Conservation (phyloP, 1,284 basidiomycete genomes). For the Lentinus polychrous region DNA sequence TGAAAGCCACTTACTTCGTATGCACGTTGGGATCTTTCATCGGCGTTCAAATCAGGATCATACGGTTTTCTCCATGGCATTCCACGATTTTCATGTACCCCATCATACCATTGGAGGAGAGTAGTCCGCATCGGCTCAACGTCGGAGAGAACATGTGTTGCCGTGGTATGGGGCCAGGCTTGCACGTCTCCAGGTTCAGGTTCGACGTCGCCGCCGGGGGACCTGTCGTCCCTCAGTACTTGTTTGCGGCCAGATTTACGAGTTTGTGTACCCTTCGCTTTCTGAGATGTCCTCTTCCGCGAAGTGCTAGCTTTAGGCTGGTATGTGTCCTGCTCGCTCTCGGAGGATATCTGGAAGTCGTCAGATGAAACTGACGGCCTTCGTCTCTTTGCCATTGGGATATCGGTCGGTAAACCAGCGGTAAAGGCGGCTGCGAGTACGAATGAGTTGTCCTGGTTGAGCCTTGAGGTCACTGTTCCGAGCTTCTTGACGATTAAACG, state of each 20-base stretch:
- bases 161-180: conserved; percentile 22
- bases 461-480: too few relatives aligned
- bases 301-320: conserved; percentile 10
- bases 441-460: too few relatives aligned
- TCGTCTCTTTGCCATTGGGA: conserved; percentile 22
- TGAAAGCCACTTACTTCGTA: conserved; percentile 55
- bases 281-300: conserved; percentile 2
- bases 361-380: conserved; percentile 6
- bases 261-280: conserved; percentile 5
- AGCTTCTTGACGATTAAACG: too few relatives aligned
- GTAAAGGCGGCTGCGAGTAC: too few relatives aligned
- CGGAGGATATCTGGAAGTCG: conserved; percentile 7
- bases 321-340: conserved; percentile 11
- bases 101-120: conserved; percentile 63
- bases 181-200: conserved; percentile 4
- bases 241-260: conserved; percentile 3
- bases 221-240: neutral
- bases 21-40: conserved; percentile 63
- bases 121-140: conserved; percentile 36
- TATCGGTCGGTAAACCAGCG: too few relatives aligned
- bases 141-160: conserved; percentile 29
- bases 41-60: conserved; percentile 39
- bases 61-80: conserved; percentile 87
- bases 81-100: conserved; percentile 52
- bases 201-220: neutral